A percentile compares a stretch with the other conserved stretches of the same genome.
Conservation (phyloP, 805 yeast genomes). For the Candida manassasensis region DNA sequence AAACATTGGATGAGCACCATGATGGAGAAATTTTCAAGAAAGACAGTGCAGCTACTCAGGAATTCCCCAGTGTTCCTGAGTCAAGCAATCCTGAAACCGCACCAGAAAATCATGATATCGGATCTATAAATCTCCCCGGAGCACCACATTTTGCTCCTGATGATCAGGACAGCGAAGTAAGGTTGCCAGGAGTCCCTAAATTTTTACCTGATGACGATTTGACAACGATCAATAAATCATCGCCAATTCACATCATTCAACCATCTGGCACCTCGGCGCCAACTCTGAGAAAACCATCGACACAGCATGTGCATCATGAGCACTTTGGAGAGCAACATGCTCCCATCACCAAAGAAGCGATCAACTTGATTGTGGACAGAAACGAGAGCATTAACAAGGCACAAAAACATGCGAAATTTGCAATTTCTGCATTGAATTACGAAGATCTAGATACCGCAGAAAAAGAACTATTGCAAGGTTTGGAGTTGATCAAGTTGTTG, state of each 20-base stretch:
- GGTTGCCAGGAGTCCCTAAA: conserved; percentile 40
- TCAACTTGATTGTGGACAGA: conserved; percentile 47
- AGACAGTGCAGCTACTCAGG: not conserved
- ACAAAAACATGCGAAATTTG: conserved; percentile 70
- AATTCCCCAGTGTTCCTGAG: no score
- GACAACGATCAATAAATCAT: conserved; percentile 30
- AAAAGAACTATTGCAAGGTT: conserved; percentile 51
- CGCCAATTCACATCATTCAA: conserved; percentile 33
- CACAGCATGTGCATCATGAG: not conserved
- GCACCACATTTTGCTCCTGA: conserved; percentile 35
- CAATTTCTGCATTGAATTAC: conserved; percentile 73
- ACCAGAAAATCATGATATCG: not conserved
- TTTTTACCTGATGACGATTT: conserved; percentile 38
- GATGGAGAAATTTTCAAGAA: not conserved
- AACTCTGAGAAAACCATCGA: conserved; percentile 4
- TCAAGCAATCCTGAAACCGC: conserved; percentile 6
- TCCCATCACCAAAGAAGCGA: conserved; percentile 29
- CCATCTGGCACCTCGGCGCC: conserved; percentile 12
- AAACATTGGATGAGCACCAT: conserved; percentile 2
- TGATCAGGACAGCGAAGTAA: conserved; percentile 19
- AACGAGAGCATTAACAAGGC: conserved; percentile 55
- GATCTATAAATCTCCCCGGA: conserved; percentile 25
- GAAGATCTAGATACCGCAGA: conserved; percentile 71
- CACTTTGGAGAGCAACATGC: conserved; percentile 3
- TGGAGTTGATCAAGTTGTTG: conserved; percentile 34